A percentile compares a stretch with the other conserved stretches of the same genome.
phyloP scores from a whole-genome alignment of 2,329 filamentous ascomycete species.

The Aspergillus fumigatiaffinis region DNA sequence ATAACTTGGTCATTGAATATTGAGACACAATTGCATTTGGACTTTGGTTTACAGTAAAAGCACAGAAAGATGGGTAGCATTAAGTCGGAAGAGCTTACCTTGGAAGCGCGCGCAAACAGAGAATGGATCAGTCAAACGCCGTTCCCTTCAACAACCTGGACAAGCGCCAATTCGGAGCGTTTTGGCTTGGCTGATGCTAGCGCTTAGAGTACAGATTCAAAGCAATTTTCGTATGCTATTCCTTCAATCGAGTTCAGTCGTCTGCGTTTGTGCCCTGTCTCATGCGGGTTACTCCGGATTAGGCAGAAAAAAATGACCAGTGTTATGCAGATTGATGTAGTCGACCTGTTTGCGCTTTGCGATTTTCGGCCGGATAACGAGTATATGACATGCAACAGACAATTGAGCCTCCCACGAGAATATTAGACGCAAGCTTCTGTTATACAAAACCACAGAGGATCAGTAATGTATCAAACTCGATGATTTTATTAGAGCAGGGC shows the following conservation, averaged over 20 bases:
- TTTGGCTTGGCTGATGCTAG: conserved; percentile 8
- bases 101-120: conserved; percentile 24
- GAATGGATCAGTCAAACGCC: conserved; percentile 18
- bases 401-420: neutral
- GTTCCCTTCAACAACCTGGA: conserved; percentile 25
- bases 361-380: neutral
- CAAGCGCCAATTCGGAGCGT: conserved; percentile 14
- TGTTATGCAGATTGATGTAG: neutral
- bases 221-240: neutral
- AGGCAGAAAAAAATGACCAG: neutral
- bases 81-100: conserved; percentile 23
- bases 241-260: neutral
- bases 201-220: neutral
- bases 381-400: neutral
- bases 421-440: neutral
- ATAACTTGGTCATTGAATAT: neutral
- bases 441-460: neutral
- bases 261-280: neutral
- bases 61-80: conserved; percentile 13
- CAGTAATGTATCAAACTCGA: neutral
- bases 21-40: neutral
- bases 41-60: neutral
- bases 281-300: neutral
- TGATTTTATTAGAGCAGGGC: neutral
- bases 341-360: neutral